Evolutionary conservation across 2,329 filamentous ascomycete species (phyloP), one percentile per base, ranked within the genome.

Genomic region (Mycogone perniciosa): DNA sequence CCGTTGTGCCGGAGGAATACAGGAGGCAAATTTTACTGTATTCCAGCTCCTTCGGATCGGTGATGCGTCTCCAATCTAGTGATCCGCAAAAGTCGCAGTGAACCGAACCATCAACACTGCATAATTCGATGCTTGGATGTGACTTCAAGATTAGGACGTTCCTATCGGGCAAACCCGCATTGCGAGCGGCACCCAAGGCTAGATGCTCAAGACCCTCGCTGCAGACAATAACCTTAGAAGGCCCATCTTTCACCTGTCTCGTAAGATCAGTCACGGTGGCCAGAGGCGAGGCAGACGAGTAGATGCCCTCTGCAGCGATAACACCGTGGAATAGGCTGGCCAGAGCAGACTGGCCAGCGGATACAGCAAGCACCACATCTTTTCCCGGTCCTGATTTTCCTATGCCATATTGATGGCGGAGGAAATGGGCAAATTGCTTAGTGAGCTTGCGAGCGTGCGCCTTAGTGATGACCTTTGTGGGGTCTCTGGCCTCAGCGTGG

Each of bases 241-340:
- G 62, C 0, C 71, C 70, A 41, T 74, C 67, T 1, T 56, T 56
- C 31, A 74, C 58, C 58, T 76, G 71, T 34, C 75, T 69, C 3
- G 71, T 71, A 7, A 84, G 62, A 29, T 84, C 81, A 2, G 66
- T 58, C 0, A 71, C 66, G 0, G 79, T 80, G 5, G 71, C 74
- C 0, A 72, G 69, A 0, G 77, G 69, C 43, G 72, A 76, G 0
- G 77, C 77, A 5, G 77, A 75, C 6, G 77, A 79, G 57, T 80
- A 84, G 29, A 84, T 72, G 13, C 79, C 81, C 1, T 76, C 80
- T 2, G 80, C 79, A 4, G 77, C 80, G 42, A 84, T 69, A 47
- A 81, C 73, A 10, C 74, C 76, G 55, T 73, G 83, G 59, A 80
- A 79, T 1, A 80, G 56, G 9, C 74, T 68, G 0, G 79, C 73